These are phyloP conservation scores for Geranomyces variabilis DNA, from an alignment of 192 early-diverging fungal genomes.

Conservation along the genomic window DNA sequence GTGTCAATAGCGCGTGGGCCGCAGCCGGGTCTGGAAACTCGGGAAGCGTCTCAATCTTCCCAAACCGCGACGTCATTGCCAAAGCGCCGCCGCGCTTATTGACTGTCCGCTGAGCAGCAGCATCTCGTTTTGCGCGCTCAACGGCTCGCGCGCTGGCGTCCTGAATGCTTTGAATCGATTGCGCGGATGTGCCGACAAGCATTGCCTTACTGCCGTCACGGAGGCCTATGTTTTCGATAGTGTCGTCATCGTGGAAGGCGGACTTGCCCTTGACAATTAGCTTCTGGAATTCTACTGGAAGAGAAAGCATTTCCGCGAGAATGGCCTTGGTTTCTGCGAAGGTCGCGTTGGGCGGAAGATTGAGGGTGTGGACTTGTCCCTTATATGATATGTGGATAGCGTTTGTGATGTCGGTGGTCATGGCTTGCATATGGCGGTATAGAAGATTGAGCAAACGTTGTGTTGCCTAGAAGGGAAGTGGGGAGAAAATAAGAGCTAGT, in stretches of 20 bases:
- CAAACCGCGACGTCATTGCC: conserved; percentile 45
- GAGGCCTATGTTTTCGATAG: conserved; percentile 35
- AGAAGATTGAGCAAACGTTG: too few species aligned
- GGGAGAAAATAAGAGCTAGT: too few species aligned
- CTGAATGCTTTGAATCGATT: conserved; percentile 41
- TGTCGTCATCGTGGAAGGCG: conserved; percentile 21
- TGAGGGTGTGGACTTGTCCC: conserved; percentile 19
- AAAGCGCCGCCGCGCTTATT: conserved; percentile 7
- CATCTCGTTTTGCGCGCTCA: not conserved
- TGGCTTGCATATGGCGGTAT: too few species aligned
- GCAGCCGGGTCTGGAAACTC: conserved; percentile 54
- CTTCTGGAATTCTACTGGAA: conserved; percentile 52
- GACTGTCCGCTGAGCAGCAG: not conserved
- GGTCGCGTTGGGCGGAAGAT: conserved; percentile 35
- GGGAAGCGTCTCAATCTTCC: conserved; percentile 56
- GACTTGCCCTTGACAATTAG: conserved; percentile 56
- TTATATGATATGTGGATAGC: conserved; percentile 26
- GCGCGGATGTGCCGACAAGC: conserved; percentile 55
- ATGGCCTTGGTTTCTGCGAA: conserved; percentile 45
- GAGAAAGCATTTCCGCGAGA: conserved; percentile 35
- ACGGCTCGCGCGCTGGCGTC: conserved; percentile 19
- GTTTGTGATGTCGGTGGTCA: not conserved
- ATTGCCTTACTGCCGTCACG: conserved; percentile 46
- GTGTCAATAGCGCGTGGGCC: conserved; percentile 64
- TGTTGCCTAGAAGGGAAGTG: too few species aligned